Evolutionary conservation across 2,329 filamentous ascomycete genomes (phyloP), one percentile per base, ranked within the genome.

Genomic region (Ceratocystis diversiconidia): DNA sequence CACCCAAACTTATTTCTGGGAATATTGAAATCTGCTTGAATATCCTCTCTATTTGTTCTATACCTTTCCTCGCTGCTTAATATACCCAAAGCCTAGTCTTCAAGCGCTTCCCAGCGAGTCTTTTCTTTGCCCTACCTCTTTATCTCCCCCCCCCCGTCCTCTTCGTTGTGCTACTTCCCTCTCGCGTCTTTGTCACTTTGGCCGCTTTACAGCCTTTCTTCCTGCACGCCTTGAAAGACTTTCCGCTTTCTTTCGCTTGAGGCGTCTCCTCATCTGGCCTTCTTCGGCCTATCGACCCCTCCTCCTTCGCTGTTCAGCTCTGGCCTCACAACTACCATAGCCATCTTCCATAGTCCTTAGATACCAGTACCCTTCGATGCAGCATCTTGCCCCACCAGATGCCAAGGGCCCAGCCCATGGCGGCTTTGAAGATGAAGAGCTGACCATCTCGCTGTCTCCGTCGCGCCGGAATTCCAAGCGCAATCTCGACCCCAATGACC

Each of bases 371-470:
- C 10, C 36, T 12, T 12, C 36, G 36, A 66, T 66, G 65, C 65
- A 66, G 46, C 61, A 66, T 61, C 61, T 66, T 22, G 60, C 65
- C 50, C 61, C 32, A 41, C 65, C 55, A 43, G 65, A 66, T 32
- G 65, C 61, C 28, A 50, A 63, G 52, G 52, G 48, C 28, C 6
- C 55, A 19, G 66, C 63, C 60, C 62, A 65, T 44, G 66, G 66
- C 63, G 79, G 77, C 71, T 88, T 88, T 75, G 87, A 92, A 73
- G 88, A 91, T 75, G 88, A 90, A 78, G 88, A 92, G 78, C 85
- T 92, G 70, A 88, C 88, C 75, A 88, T 92, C 74, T 88, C 87
- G 71, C 79, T 90, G 70, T 84, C 83, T 66, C 83, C 83, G 44
- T 82, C 84, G 63, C 80, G 85, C 36, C 66, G 66, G 50, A 65